phyloP scores from a whole-genome alignment of 805 yeast genomes.

The Pichia sporocuriosa region DNA sequence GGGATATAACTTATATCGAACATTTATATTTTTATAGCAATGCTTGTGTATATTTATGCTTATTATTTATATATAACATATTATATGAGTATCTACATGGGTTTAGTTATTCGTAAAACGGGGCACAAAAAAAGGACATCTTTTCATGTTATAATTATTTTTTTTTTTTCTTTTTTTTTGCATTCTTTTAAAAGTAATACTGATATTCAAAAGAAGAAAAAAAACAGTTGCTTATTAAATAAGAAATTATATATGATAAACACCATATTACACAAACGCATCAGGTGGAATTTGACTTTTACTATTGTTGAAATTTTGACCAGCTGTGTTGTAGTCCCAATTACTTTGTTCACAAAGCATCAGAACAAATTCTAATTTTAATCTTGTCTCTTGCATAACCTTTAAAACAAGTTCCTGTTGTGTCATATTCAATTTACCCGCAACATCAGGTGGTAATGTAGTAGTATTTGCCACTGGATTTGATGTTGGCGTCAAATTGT shows the following conservation, averaged over 20 bases:
- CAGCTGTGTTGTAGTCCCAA: conserved; percentile 71
- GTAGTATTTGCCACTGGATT: background rate
- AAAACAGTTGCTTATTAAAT: background rate
- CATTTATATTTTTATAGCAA: conserved; percentile 4
- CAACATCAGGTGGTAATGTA: conserved; percentile 46
- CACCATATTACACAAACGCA: conserved; percentile 34
- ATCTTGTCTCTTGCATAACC: conserved; percentile 63
- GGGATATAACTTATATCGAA: conserved; percentile 1
- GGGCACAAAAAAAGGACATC: background rate
- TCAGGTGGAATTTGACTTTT: conserved; percentile 46
- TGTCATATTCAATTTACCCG: conserved; percentile 39
- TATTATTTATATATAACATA: background rate
- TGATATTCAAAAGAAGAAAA: too few relatives aligned
- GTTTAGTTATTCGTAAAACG: too few relatives aligned
- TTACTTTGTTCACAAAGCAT: conserved; percentile 84
- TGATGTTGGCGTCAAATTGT: conserved; percentile 6
- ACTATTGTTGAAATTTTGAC: conserved; percentile 63
- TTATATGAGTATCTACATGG: too few relatives aligned
- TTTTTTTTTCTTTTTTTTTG: too few relatives aligned
- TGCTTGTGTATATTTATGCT: background rate
- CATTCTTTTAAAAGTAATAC: too few relatives aligned
- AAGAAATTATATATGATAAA: background rate
- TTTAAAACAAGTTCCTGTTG: conserved; percentile 63
- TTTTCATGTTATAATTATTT: too few relatives aligned
- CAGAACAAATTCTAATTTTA: conserved; percentile 71